Base-by-base conservation (phyloP, 176 grass and related monocot genomes). In the Triticum monococcum region DNA sequence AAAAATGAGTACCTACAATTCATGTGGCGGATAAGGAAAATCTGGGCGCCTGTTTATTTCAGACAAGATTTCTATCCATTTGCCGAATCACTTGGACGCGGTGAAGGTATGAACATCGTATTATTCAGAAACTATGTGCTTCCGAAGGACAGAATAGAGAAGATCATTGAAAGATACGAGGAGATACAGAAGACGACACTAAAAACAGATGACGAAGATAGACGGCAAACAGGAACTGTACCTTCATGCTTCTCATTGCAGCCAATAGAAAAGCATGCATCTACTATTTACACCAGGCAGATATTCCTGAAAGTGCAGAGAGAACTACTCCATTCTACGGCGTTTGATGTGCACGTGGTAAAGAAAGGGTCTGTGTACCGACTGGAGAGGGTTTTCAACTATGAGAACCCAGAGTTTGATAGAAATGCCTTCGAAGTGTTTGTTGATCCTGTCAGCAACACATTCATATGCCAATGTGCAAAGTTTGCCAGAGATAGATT, bases 1-100 rank as follows among this genome's bases (percentile, higher is more conserved):
- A 75, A 86, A 43, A 75, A 89, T 32, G 28, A 81, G 1, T 48
- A 79, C 30, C 35, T 89, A 14, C 66, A 81, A 22, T 40, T 48
- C 22, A 79, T 89, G 68, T 89, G 69, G 82, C 36, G 73, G 52
- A 81, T 30, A 59, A 79, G 67, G 41, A 72, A 80, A 77, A 33
- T 76, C 50, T 90, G 83, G 88, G 83, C 10, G 28, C 38, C 78
- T 32, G 77, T 79, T 30, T 89, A 89, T 79, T 68, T 77, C 40
- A 69, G 68, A 38, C 35, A 76, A 20, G 32, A 28, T 76, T 89
- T 81, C 64, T 89, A 68, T 70, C 62, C 72, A 32, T 78, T 67
- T 36, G 50, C 85, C 20, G 36, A 37, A 25, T 77, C 87, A 63
- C 62, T 41, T 65, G 74, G 83, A 81, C 30, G 17, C 5, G 56